These are phyloP conservation scores for Geosmithia putterillii DNA, from an alignment of 2,329 filamentous ascomycete species.

Conservation along the genomic window DNA sequence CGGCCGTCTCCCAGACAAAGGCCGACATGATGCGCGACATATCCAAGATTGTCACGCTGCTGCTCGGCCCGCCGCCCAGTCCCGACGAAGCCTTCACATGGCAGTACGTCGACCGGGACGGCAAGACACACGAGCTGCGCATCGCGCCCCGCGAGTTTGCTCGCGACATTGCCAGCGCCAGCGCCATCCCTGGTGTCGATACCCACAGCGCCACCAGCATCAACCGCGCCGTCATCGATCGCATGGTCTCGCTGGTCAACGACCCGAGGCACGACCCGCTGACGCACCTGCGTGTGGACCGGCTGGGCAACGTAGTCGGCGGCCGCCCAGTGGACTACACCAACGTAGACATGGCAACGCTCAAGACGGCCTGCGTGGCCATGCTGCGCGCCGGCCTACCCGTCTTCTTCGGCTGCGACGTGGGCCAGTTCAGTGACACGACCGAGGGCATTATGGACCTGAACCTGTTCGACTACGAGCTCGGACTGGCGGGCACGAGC, in stretches of 20 bases:
- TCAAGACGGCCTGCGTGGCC: conserved; percentile 61
- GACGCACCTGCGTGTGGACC: conserved; percentile 60
- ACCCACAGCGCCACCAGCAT: too few species aligned
- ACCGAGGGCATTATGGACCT: conserved; percentile 68
- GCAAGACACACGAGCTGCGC: conserved; percentile 48
- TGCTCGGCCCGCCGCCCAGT: conserved; percentile 66
- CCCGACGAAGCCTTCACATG: conserved; percentile 62
- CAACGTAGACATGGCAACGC: conserved; percentile 61
- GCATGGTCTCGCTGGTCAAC: conserved; percentile 72
- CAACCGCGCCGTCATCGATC: conserved; percentile 47
- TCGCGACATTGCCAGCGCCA: conserved; percentile 49
- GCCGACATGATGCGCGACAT: conserved; percentile 69
- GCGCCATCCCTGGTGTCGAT: too few species aligned
- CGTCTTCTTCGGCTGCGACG: conserved; percentile 82
- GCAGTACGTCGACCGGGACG: conserved; percentile 63
- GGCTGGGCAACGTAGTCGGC: conserved; percentile 72
- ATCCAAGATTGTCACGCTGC: conserved; percentile 68
- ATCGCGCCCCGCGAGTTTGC: conserved; percentile 63
- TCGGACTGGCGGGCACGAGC: conserved; percentile 72
- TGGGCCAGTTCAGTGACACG: conserved; percentile 67
- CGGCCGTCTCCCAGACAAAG: conserved; percentile 41
- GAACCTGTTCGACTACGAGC: conserved; percentile 62
- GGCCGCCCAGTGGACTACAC: conserved; percentile 68
- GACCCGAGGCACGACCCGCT: conserved; percentile 70
- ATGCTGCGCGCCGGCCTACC: conserved; percentile 72